Evolutionary conservation across 768 basidiomycete genomes (phyloP).

Genomic region (Lactifluus echinatus): DNA sequence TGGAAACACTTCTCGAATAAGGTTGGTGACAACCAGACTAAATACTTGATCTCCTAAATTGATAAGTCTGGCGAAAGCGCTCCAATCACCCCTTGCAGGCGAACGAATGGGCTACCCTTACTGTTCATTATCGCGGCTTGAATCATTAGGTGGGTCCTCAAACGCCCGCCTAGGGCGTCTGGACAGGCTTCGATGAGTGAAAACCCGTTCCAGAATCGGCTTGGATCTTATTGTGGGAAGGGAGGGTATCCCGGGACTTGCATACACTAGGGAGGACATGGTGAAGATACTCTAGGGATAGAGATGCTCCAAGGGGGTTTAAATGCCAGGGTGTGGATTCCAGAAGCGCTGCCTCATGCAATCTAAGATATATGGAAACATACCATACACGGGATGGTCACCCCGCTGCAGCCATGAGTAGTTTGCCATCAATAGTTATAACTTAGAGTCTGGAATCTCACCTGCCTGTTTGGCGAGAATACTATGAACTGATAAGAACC

Average conservation of each 20-base stretch:
- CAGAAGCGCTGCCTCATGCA: neutral
- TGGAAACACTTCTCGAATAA: conserved; percentile 6
- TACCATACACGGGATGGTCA: conserved; percentile 10
- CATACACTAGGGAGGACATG: neutral
- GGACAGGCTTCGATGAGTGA: conserved; percentile 9
- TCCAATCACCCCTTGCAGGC: neutral
- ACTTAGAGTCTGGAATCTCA: too few relatives aligned
- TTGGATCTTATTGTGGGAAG: conserved; percentile 4
- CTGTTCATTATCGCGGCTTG: conserved; percentile 11
- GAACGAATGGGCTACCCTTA: neutral
- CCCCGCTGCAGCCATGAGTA: neutral
- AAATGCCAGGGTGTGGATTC: conserved; percentile 1
- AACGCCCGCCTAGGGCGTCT: conserved; percentile 6
- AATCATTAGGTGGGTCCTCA: conserved; percentile 3
- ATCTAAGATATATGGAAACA: neutral
- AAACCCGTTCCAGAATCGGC: neutral
- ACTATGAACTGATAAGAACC: conserved; percentile 5
- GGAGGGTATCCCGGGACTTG: neutral
- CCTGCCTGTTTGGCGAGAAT: neutral
- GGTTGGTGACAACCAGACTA: conserved; percentile 6
- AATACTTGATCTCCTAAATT: conserved; percentile 14
- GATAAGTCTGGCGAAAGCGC: neutral
- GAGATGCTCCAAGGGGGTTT: neutral
- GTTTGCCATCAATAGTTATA: neutral
- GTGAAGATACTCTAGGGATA: neutral